These are phyloP conservation scores for Alisma plantagoaquatica DNA, from an alignment of 106 monocot species.

Conservation along the genomic window DNA sequence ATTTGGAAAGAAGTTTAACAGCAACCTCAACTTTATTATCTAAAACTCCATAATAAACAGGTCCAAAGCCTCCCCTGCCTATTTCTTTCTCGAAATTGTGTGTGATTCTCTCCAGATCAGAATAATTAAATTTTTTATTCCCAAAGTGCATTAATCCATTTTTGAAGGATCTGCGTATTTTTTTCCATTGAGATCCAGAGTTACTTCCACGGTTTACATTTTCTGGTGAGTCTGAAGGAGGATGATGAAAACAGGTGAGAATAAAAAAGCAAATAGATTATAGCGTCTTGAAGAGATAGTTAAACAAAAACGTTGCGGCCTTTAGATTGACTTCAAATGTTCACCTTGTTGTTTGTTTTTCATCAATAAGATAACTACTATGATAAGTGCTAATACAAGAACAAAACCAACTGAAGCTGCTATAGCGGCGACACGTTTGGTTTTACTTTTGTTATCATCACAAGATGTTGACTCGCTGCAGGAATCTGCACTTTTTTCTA, in stretches of 20 bases:
- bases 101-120: constrained; percentile 8
- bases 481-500: not conserved
- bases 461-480: constrained; percentile 3
- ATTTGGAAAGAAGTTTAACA: constrained; percentile 10
- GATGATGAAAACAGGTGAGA: no score
- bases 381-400: not conserved
- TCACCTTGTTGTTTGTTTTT: not conserved
- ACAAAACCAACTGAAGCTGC: constrained; percentile 1
- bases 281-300: no score
- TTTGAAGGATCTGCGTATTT: not conserved
- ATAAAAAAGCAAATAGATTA: no score
- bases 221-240: no score
- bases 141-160: not conserved
- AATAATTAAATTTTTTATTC: constrained; percentile 2
- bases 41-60: constrained; percentile 9
- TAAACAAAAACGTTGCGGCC: no score
- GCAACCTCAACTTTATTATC: constrained; percentile 5
- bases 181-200: no score
- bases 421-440: not conserved
- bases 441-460: not conserved
- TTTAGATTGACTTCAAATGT: no score
- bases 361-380: not conserved
- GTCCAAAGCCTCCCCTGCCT: constrained; percentile 20
- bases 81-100: constrained; percentile 4
- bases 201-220: no score